A percentile compares a stretch with the other conserved stretches of the same genome.
These are phyloP conservation scores for Laguncularia racemosa DNA, from an alignment of 345 rosid genomes.

Conservation along the genomic window DNA sequence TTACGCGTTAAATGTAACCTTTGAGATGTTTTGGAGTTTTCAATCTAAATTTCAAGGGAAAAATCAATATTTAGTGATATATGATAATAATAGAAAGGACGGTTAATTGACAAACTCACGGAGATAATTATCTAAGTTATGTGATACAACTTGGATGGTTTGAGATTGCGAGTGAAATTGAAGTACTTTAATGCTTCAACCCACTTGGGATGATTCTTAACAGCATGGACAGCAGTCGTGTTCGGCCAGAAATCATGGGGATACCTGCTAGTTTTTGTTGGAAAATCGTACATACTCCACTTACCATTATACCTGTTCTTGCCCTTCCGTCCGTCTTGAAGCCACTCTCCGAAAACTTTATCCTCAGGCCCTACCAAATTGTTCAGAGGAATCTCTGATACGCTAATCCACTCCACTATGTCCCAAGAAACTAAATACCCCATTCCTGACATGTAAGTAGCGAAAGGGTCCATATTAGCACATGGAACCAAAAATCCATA, in stretches of 20 bases:
- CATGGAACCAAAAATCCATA: constrained; percentile 85
- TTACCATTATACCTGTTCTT: constrained; percentile 67
- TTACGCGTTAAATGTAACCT: too few species aligned
- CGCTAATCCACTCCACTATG: constrained; percentile 72
- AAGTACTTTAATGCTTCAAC: constrained; percentile 53
- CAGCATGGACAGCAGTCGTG: constrained; percentile 63
- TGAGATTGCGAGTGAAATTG: constrained; percentile 58
- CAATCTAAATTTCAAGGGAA: too few species aligned
- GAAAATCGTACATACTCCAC: constrained; percentile 84
- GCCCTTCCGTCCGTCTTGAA: constrained; percentile 52
- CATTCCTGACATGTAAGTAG: constrained; percentile 90
- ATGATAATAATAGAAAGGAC: too few species aligned
- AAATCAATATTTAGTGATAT: too few species aligned
- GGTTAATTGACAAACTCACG: too few species aligned
- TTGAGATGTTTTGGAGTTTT: too few species aligned
- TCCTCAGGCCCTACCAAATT: constrained; percentile 76
- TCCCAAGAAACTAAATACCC: constrained; percentile 91
- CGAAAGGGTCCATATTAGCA: constrained; percentile 78
- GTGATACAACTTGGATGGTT: constrained; percentile 84
- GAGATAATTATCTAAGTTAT: constrained; percentile 22
- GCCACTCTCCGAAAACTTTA: constrained; percentile 64
- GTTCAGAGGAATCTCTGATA: constrained; percentile 60
- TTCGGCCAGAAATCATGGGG: constrained; percentile 79
- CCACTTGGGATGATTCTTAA: constrained; percentile 85
- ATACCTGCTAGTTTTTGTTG: constrained; percentile 47